Evolutionary conservation across 805 yeast genomes (phyloP), one percentile per base, ranked within the genome.

Genomic region (Debaryomyces tyrocola): DNA sequence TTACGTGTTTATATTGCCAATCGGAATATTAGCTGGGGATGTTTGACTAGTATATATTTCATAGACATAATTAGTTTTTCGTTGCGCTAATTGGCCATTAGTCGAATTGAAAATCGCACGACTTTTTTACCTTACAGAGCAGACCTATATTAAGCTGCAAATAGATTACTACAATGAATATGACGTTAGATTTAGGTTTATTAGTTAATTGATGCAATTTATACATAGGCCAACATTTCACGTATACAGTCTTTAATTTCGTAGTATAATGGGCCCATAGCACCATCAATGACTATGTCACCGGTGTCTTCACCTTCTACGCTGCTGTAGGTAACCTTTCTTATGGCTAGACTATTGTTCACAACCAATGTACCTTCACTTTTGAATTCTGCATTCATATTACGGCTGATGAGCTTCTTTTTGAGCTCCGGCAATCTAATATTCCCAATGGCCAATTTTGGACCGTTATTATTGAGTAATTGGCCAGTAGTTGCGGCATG

Each of bases 361-460:
- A 95, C 86, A 11, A 91, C 96, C 34, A 94, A 70, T 0, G 90
- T 83, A 62, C 98, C 98, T 63, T 90, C 97, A 45, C 97, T 95
- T 63, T 86, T 83, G 63, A 92, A 90, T 59, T 91, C 97, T 0
- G 96, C 97, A 43, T 71, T 74, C 56, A 86, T 80, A 41, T 88
- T 86, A 45, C 69, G 65, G 4, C 74, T 69, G 27, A 74, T 67
- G 33, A 94, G 71, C 48, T 76, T 78, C 54, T 80, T 80, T 57
- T 87, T 84, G 42, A 94, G 71, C 52, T 90, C 96, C 0, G 94
- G 87, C 20, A 94, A 71, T 50, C 87, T 78, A 37, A 94, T 82
- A 62, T 91, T 96, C 33, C 99, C 99, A 48, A 94, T 88, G 14
- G 90, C 87, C 41, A 87, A 67, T 31, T 85, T 69, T 14, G 69